Conservation (phyloP, 164 flowering plant genomes). For the Malania oleifera region DNA sequence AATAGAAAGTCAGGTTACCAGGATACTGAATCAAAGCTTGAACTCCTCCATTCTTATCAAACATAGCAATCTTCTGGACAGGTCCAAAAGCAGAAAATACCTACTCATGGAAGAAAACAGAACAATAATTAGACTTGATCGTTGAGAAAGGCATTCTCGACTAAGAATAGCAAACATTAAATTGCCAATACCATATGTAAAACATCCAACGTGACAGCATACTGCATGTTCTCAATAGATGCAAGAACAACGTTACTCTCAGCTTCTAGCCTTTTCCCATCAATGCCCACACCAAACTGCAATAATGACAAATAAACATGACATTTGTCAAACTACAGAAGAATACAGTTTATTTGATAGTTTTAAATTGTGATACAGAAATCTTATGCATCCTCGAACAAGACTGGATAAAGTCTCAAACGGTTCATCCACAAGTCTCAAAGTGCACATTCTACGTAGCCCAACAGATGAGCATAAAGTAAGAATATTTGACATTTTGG, state of each 20-base stretch:
- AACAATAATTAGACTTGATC: background rate
- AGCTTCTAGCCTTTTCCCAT: constrained; percentile 76
- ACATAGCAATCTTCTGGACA: constrained; percentile 94
- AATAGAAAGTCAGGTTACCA: constrained; percentile 36
- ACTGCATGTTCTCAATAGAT: constrained; percentile 96
- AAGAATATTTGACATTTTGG: too few species aligned
- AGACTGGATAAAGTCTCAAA: too few species aligned
- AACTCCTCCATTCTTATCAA: constrained; percentile 93
- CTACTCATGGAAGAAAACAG: constrained; percentile 24
- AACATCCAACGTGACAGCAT: constrained; percentile 87
- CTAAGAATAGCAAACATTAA: background rate
- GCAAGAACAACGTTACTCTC: constrained; percentile 98
- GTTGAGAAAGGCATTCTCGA: background rate
- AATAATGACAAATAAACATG: constrained; percentile 1
- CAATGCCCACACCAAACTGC: constrained; percentile 59
- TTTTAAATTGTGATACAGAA: too few species aligned
- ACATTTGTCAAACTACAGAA: background rate
- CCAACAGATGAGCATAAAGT: too few species aligned
- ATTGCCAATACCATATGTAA: constrained; percentile 61
- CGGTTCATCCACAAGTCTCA: too few species aligned
- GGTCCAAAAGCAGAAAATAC: constrained; percentile 92
- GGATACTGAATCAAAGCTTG: constrained; percentile 93
- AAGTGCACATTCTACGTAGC: too few species aligned
- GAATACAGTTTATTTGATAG: background rate
- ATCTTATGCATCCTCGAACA: too few species aligned